These are phyloP conservation scores for Ceratobasidium theobromae DNA, from an alignment of 1,284 basidiomycete genomes.

Conservation along the genomic window DNA sequence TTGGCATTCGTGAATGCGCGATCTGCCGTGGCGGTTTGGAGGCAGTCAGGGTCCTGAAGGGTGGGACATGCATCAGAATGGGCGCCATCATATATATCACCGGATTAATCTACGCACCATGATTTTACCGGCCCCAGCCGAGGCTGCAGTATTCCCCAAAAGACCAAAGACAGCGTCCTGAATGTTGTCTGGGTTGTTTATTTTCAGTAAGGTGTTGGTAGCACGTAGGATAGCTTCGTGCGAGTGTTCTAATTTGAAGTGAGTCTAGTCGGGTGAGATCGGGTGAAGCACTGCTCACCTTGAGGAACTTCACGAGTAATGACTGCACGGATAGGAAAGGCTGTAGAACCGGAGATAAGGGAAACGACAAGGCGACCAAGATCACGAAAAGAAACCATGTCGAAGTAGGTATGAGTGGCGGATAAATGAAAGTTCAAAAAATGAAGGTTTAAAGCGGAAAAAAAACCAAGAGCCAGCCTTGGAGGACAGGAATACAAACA, in stretches of 20 bases:
- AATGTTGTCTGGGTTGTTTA: constrained; percentile 64
- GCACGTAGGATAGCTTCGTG: constrained; percentile 59
- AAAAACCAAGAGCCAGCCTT: constrained; percentile 59
- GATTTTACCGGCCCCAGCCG: constrained; percentile 55
- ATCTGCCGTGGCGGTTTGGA: constrained; percentile 52
- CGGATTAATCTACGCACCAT: constrained; percentile 43
- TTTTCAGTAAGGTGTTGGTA: constrained; percentile 50
- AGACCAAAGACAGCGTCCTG: constrained; percentile 65
- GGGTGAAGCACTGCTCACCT: constrained; percentile 46
- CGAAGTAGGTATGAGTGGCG: constrained; percentile 9
- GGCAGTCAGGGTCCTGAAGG: constrained; percentile 57
- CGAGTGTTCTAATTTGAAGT: constrained; percentile 57
- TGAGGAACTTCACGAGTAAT: constrained; percentile 62
- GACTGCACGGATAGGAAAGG: constrained; percentile 47
- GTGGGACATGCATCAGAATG: not conserved
- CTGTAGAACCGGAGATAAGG: constrained; percentile 32
- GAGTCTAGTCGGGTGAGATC: not conserved
- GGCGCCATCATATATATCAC: too few species aligned
- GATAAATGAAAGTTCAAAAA: constrained; percentile 25
- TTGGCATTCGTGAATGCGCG: constrained; percentile 70
- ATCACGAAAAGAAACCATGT: constrained; percentile 21
- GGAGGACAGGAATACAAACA: constrained; percentile 46
- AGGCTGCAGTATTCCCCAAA: constrained; percentile 63
- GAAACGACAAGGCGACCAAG: constrained; percentile 41
- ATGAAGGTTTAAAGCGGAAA: constrained; percentile 39